phyloP scores from a whole-genome alignment of 2,329 filamentous ascomycete genomes.

The Trichophyton mentagrophytes region DNA sequence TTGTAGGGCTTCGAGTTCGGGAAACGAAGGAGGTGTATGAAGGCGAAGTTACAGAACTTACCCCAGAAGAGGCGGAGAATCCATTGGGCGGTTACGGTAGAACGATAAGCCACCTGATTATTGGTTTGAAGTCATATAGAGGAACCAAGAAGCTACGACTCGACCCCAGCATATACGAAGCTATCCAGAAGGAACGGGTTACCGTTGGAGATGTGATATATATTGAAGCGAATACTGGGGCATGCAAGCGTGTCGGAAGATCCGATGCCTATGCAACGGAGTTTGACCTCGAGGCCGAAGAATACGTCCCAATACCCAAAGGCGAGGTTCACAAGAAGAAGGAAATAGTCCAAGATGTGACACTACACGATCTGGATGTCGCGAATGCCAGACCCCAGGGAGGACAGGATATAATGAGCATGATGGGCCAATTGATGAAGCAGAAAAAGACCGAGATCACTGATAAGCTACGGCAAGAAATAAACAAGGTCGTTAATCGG shows the following conservation, averaged over 20 bases:
- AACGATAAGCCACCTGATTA: slow-evolving; percentile 90
- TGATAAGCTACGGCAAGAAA: slow-evolving; percentile 86
- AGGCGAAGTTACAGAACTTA: slow-evolving; percentile 94
- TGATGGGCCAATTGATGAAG: slow-evolving; percentile 99
- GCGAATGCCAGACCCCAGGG: slow-evolving; percentile 92
- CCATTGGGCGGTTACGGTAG: slow-evolving; percentile 92
- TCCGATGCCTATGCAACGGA: slow-evolving; percentile 97
- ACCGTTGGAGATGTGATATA: slow-evolving; percentile 96
- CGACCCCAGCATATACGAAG: slow-evolving; percentile 97
- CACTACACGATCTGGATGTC: slow-evolving; percentile 88
- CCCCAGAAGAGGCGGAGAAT: slow-evolving; percentile 95
- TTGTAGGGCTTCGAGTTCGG: slow-evolving; percentile 65
- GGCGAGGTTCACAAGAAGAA: slow-evolving; percentile 99
- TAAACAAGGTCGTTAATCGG: slow-evolving; percentile 98
- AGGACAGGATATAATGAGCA: slow-evolving; percentile 98
- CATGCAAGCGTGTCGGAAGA: slow-evolving; percentile 90
- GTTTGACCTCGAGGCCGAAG: slow-evolving; percentile 95
- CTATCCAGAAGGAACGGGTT: slow-evolving; percentile 95
- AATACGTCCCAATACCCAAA: slow-evolving; percentile 97
- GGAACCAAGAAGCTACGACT: slow-evolving; percentile 95
- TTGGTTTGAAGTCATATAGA: slow-evolving; percentile 87
- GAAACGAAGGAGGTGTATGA: slow-evolving; percentile 99
- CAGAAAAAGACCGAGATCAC: slow-evolving; percentile 99
- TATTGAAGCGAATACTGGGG: slow-evolving; percentile 97
- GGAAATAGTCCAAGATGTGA: slow-evolving; percentile 97